phyloP scores from a whole-genome alignment of 306 rosid genomes.

The Begonia masoniana region DNA sequence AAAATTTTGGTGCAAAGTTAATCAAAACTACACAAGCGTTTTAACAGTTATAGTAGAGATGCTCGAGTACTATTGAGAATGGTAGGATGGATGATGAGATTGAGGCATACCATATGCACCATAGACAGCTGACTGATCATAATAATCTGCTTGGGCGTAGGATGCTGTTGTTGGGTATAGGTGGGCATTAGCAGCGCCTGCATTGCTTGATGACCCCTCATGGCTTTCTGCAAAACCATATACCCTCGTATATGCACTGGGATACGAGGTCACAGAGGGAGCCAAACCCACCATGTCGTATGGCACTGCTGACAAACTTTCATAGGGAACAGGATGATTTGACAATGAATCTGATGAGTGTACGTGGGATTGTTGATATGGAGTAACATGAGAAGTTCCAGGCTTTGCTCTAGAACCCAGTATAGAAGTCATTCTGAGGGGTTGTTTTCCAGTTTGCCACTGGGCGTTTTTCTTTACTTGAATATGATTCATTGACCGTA shows the following conservation, averaged over 20 bases:
- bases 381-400: constrained; percentile 18
- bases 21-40: no score
- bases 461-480: constrained; percentile 14
- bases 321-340: constrained; percentile 28
- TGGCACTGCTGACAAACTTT: constrained; percentile 28
- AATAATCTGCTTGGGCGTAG: constrained; percentile 28
- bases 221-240: constrained; percentile 38
- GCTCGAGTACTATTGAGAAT: constrained; percentile 33
- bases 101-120: constrained; percentile 41
- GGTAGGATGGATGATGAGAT: constrained; percentile 34
- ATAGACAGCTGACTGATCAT: constrained; percentile 28
- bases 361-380: constrained; percentile 28
- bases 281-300: constrained; percentile 33
- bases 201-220: constrained; percentile 35
- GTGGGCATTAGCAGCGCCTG: constrained; percentile 32
- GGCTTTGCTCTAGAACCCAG: constrained; percentile 24
- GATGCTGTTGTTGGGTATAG: constrained; percentile 23
- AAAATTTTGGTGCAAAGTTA: no score
- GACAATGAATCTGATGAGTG: constrained; percentile 41
- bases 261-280: constrained; percentile 27
- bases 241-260: constrained; percentile 35
- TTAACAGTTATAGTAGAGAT: no score
- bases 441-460: constrained; percentile 37
- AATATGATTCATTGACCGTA: constrained; percentile 11
- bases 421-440: constrained; percentile 22